Percentiles rank a stretch among this genome's conserved stretches.
Evolutionary conservation across 495 filamentous ascomycete genomes (phyloP).

Genomic region (Hypoxylon lenormandii): DNA sequence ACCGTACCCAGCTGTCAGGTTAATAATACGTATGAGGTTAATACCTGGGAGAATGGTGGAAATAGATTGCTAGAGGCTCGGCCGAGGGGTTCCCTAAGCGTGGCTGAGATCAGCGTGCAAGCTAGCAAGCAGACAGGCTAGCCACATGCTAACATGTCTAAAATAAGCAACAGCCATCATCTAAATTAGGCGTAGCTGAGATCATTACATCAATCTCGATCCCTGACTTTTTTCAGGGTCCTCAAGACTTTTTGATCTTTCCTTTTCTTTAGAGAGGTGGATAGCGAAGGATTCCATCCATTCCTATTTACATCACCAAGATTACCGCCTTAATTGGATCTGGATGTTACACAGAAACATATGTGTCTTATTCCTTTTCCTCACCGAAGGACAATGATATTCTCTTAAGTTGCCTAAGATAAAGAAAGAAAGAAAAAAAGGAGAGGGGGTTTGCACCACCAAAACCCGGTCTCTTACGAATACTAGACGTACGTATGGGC

Average conservation of each 20-base stretch:
- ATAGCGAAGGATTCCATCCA: not conserved
- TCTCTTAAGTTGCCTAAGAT: too few species aligned
- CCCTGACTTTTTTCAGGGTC: not conserved
- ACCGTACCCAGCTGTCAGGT: not conserved
- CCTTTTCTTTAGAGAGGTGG: not conserved
- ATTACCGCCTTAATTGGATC: too few species aligned
- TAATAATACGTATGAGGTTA: not conserved
- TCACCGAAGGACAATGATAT: not conserved
- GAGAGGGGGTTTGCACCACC: too few species aligned
- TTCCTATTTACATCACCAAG: constrained; percentile 3
- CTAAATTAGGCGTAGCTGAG: not conserved
- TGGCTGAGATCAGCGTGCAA: constrained; percentile 3
- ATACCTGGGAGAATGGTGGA: not conserved
- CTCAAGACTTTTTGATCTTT: not conserved
- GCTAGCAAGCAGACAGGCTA: not conserved
- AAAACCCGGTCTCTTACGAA: too few species aligned
- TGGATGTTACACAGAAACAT: not conserved
- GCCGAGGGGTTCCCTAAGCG: too few species aligned
- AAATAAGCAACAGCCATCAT: constrained; percentile 1
- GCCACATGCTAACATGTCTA: constrained; percentile 1
- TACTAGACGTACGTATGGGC: too few species aligned
- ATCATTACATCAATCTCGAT: not conserved
- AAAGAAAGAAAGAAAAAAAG: too few species aligned
- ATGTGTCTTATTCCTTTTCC: not conserved
- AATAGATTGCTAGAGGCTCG: not conserved